These are phyloP conservation scores for Venturia aucupariae DNA, from an alignment of 2,329 filamentous ascomycete species.

Conservation along the genomic window DNA sequence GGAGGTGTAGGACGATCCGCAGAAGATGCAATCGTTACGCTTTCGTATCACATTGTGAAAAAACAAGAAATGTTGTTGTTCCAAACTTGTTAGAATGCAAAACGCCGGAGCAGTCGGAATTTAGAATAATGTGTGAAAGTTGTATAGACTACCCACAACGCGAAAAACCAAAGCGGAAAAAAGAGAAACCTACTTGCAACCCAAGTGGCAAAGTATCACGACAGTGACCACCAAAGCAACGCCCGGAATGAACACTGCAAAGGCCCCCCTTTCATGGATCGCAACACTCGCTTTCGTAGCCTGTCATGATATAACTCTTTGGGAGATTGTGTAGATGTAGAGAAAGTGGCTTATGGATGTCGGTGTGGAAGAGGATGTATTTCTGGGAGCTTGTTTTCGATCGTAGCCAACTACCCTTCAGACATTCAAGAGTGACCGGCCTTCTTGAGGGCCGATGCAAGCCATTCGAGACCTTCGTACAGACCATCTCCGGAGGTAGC, in stretches of 20 bases:
- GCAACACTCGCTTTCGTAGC: conserved; percentile 9
- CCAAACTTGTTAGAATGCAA: background rate
- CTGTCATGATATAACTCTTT: conserved; percentile 11
- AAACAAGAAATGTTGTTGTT: background rate
- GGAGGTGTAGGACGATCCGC: too few species aligned
- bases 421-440: conserved; percentile 13
- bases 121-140: conserved; percentile 2
- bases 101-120: conserved; percentile 2
- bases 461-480: conserved; percentile 79
- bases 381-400: background rate
- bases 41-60: too few species aligned
- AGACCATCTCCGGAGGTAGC: conserved; percentile 98
- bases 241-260: conserved; percentile 1
- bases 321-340: conserved; percentile 11
- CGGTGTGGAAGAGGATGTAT: conserved; percentile 4
- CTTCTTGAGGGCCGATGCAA: conserved; percentile 14
- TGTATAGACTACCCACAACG: conserved; percentile 7
- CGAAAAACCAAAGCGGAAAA: background rate
- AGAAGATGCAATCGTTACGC: too few species aligned
- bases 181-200: background rate
- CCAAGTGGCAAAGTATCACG: conserved; percentile 5
- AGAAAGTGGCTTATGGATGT: conserved; percentile 8
- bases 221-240: conserved; percentile 9
- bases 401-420: conserved; percentile 3
- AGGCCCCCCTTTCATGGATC: background rate